phyloP scores from a whole-genome alignment of 805 yeast genomes.

The Saccharomycodes ludwigii region DNA sequence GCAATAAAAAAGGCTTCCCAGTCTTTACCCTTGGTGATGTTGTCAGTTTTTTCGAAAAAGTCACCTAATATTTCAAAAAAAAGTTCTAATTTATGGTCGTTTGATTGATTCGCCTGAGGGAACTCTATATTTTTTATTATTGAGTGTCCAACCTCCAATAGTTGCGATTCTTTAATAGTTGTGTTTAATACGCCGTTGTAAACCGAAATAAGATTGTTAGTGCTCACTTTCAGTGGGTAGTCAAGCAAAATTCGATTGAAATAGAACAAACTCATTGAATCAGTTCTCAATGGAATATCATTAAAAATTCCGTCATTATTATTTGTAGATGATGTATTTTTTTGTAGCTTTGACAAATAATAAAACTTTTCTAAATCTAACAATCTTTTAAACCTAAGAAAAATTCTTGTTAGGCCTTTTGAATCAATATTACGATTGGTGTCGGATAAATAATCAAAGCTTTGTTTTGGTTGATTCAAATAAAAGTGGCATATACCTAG shows the following conservation, averaged over 20 bases:
- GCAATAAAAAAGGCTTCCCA: constrained; percentile 18
- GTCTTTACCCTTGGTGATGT: constrained; percentile 8
- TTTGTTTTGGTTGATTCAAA: not conserved
- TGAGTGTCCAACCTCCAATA: constrained; percentile 9
- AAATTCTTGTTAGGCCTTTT: not conserved
- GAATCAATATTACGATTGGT: too few relatives aligned
- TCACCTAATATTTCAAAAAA: constrained; percentile 19
- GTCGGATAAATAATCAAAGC: not conserved
- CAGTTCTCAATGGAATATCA: constrained; percentile 3
- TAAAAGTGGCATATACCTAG: constrained; percentile 4
- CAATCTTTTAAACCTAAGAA: not conserved
- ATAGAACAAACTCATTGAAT: not conserved
- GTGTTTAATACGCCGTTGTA: constrained; percentile 1
- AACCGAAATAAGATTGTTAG: not conserved
- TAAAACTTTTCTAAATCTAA: not conserved
- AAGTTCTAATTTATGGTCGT: constrained; percentile 21
- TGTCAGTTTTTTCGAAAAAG: constrained; percentile 10
- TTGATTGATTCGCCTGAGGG: constrained; percentile 31
- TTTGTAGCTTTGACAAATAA: not conserved
- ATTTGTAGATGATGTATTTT: not conserved
- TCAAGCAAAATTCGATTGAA: too few relatives aligned
- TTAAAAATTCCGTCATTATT: constrained; percentile 1
- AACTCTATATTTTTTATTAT: constrained; percentile 23
- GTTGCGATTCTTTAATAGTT: constrained; percentile 9
- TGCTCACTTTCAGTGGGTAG: not conserved